Evolutionary conservation across 768 basidiomycete species (phyloP).

Genomic region (Boletus barrowsii): DNA sequence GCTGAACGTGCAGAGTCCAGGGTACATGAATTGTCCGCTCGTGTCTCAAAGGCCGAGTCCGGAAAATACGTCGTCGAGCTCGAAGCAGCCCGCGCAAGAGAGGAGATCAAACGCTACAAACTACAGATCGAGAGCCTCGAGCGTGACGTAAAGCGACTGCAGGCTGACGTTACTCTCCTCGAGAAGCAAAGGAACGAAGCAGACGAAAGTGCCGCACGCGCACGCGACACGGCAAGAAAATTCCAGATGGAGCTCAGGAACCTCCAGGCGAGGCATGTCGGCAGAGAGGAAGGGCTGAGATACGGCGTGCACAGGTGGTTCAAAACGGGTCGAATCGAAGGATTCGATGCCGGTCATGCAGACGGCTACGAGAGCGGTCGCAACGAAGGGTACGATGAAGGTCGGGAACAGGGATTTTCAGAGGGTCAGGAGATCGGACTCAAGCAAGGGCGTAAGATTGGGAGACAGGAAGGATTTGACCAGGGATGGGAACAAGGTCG

Average conservation of each 20-base stretch:
- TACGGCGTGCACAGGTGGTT: slow-evolving; percentile 43
- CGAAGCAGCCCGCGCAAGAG: slow-evolving; percentile 39
- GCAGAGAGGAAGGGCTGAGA: slow-evolving; percentile 41
- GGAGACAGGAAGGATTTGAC: slow-evolving; percentile 31
- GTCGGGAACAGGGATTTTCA: slow-evolving; percentile 38
- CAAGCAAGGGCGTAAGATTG: slow-evolving; percentile 30
- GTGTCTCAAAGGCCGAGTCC: slow-evolving; percentile 40
- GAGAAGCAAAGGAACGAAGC: slow-evolving; percentile 40
- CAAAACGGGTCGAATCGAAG: slow-evolving; percentile 43
- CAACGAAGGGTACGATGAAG: slow-evolving; percentile 41
- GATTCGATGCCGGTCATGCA: slow-evolving; percentile 43
- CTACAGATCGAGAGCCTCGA: slow-evolving; percentile 47
- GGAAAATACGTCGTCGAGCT: slow-evolving; percentile 39
- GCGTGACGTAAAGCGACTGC: slow-evolving; percentile 40
- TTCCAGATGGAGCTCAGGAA: slow-evolving; percentile 44
- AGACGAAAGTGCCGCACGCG: slow-evolving; percentile 42
- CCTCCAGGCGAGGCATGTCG: slow-evolving; percentile 42
- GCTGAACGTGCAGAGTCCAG: slow-evolving; percentile 51
- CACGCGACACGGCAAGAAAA: slow-evolving; percentile 42
- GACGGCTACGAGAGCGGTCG: slow-evolving; percentile 47
- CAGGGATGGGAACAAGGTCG: slow-evolving; percentile 39
- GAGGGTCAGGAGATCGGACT: slow-evolving; percentile 37
- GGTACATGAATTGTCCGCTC: slow-evolving; percentile 39
- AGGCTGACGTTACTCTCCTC: slow-evolving; percentile 26
- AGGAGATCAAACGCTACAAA: slow-evolving; percentile 47